phyloP scores from a whole-genome alignment of 2,329 filamentous ascomycete genomes.

The Dryadomyces quercivorus region DNA sequence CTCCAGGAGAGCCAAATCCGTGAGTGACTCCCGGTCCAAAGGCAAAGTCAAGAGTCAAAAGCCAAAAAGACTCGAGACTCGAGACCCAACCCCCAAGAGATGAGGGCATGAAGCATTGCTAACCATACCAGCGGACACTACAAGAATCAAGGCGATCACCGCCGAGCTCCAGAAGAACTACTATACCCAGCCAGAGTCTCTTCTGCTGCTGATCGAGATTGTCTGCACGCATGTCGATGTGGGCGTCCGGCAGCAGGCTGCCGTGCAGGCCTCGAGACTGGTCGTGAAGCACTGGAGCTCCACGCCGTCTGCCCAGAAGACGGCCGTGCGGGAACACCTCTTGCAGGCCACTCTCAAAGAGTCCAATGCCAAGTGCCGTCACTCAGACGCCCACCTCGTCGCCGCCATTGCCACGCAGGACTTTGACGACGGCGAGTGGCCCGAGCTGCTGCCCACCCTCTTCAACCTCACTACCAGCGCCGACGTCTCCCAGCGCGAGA shows the following conservation, averaged over 20 bases:
- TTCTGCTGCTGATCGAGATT: constrained; percentile 79
- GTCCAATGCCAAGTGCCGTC: constrained; percentile 61
- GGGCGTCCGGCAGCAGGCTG: constrained; percentile 75
- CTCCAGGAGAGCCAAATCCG: constrained; percentile 80
- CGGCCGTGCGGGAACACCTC: constrained; percentile 67
- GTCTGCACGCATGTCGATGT: constrained; percentile 64
- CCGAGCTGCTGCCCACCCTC: constrained; percentile 66
- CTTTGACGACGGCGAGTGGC: constrained; percentile 76
- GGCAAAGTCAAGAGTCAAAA: no score
- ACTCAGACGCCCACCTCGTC: constrained; percentile 79
- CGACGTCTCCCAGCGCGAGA: constrained; percentile 70
- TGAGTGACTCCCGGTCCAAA: no score
- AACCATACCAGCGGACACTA: constrained; percentile 59
- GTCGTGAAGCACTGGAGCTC: constrained; percentile 77
- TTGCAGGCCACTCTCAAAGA: constrained; percentile 77
- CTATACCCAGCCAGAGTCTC: constrained; percentile 74
- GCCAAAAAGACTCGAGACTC: no score
- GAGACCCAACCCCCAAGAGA: no score
- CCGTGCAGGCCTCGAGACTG: constrained; percentile 77
- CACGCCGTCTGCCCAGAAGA: constrained; percentile 63
- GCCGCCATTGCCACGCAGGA: constrained; percentile 78
- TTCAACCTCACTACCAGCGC: constrained; percentile 66
- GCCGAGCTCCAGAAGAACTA: constrained; percentile 85
- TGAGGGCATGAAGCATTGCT: not conserved
- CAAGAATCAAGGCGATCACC: constrained; percentile 81